These are phyloP conservation scores for Begonia peltatifolia DNA, from an alignment of 306 rosid species.

Conservation along the genomic window DNA sequence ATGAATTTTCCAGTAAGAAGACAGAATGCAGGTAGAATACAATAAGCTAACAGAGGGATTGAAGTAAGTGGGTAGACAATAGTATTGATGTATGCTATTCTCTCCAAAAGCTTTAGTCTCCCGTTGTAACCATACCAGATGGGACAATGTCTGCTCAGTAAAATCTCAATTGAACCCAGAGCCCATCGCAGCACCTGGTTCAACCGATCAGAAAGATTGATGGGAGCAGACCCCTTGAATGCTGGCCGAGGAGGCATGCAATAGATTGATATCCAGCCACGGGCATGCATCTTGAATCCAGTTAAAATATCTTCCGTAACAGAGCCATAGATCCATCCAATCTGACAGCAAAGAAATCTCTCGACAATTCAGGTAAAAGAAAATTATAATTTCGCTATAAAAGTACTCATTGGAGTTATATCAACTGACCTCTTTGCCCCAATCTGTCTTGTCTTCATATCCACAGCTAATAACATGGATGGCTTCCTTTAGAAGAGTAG, in stretches of 20 bases:
- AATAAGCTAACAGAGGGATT: slow-evolving; percentile 75
- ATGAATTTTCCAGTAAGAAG: slow-evolving; percentile 89
- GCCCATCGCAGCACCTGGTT: slow-evolving; percentile 99
- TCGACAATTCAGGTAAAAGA: not conserved
- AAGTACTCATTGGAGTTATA: not conserved
- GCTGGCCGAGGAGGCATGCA: slow-evolving; percentile 99
- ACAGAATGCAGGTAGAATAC: slow-evolving; percentile 92
- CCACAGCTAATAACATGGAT: slow-evolving; percentile 99
- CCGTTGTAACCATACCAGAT: slow-evolving; percentile 98
- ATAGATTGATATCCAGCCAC: slow-evolving; percentile 96
- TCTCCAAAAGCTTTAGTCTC: slow-evolving; percentile 56
- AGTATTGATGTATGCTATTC: slow-evolving; percentile 89
- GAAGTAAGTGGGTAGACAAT: slow-evolving; percentile 93
- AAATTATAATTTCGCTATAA: not conserved
- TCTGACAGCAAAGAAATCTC: slow-evolving; percentile 31
- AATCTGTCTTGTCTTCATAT: slow-evolving; percentile 92
- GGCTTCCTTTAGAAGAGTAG: slow-evolving; percentile 96
- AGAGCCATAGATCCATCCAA: slow-evolving; percentile 99
- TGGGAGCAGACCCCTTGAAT: too few relatives aligned
- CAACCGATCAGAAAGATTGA: slow-evolving; percentile 98
- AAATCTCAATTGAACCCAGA: slow-evolving; percentile 93
- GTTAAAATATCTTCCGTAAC: slow-evolving; percentile 99
- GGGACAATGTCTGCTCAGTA: slow-evolving; percentile 98
- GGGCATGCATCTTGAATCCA: slow-evolving; percentile 99
- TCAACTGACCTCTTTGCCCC: slow-evolving; percentile 89